phyloP scores from a whole-genome alignment of 495 filamentous ascomycete species.

The Tuber magnatum region DNA sequence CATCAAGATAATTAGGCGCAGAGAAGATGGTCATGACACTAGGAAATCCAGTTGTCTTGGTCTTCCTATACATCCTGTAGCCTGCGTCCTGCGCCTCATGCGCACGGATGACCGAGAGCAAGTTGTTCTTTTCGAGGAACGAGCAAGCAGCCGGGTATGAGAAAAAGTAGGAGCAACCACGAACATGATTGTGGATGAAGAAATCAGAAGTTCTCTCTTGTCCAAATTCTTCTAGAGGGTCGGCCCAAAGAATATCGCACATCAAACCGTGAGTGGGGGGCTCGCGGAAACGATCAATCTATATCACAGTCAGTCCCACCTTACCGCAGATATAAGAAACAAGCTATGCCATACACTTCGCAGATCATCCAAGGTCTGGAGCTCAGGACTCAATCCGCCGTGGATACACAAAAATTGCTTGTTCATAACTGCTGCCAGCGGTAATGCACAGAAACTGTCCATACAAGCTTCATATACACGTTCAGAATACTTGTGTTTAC shows the following conservation, averaged over 20 bases:
- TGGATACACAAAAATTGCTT: constrained; percentile 99
- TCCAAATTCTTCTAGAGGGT: constrained; percentile 97
- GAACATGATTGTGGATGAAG: constrained; percentile 96
- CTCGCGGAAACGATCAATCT: constrained; percentile 98
- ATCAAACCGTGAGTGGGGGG: constrained; percentile 95
- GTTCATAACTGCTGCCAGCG: constrained; percentile 97
- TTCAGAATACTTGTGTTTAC: constrained; percentile 83
- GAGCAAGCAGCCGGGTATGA: constrained; percentile 97
- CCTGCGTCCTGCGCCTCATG: constrained; percentile 98
- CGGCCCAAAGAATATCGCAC: constrained; percentile 98
- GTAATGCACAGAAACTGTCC: constrained; percentile 92
- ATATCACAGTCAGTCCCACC: background rate
- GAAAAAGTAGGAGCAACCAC: constrained; percentile 98
- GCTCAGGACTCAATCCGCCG: constrained; percentile 86
- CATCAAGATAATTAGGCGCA: constrained; percentile 94
- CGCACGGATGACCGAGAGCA: constrained; percentile 95
- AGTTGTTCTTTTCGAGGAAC: constrained; percentile 97
- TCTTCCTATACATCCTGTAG: constrained; percentile 98
- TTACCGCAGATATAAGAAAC: background rate
- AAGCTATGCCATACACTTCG: constrained; percentile 29
- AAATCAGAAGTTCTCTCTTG: constrained; percentile 97
- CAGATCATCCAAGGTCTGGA: constrained; percentile 84
- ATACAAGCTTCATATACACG: constrained; percentile 95
- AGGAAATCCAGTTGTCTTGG: constrained; percentile 91
- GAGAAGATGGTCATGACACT: constrained; percentile 99